Evolutionary conservation across 441 rosid genomes (phyloP), one percentile per base, ranked within the genome.

Genomic region (Pelargonium fulgidum): DNA sequence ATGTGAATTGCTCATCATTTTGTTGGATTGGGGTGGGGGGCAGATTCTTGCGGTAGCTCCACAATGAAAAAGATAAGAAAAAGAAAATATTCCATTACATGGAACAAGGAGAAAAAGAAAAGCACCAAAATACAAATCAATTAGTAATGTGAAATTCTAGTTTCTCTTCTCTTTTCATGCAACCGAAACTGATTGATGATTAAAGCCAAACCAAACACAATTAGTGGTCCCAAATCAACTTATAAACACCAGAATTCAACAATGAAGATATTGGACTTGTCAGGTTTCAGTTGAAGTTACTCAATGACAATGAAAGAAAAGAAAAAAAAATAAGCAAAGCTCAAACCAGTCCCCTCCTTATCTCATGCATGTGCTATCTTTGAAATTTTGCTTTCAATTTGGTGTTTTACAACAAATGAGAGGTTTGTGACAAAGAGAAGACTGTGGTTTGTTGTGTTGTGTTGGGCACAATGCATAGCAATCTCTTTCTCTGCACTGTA

Each of bases 361-460:
- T n/a, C 58, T 24, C 64, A 61, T 62, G 65, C 64, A 61, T 62
- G 65, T 62, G 75, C 50, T n/a, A 26, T 62, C 69, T 17, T 33
- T 54, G 52, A 67, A 67, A 63, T 69, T 61, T 72, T 62, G 58
- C 70, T 68, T 70, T 47, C 65, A 22, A 47, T 36, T 36, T 36
- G 41, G 41, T 36, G 41, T 36, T 36, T 36, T 36, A 36, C 20
- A 70, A 77, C 73, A 65, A 56, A 70, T 62, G 58, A 50, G 70
- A 64, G 48, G 69, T 42, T 69, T 36, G 20, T 29, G 73, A 56
- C 61, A 19, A 54, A 45, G 39, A 20, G 50, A 54, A 50, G 47
- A 4, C 47, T 42, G 47, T 42, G 39, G 39, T 33, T 33, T 33
- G 39, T 33, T 33, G 39, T 33, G 39, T 33, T 33, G 39, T 41